phyloP scores from a whole-genome alignment of 2,329 filamentous ascomycete species.

The Calonectria pteridis region DNA sequence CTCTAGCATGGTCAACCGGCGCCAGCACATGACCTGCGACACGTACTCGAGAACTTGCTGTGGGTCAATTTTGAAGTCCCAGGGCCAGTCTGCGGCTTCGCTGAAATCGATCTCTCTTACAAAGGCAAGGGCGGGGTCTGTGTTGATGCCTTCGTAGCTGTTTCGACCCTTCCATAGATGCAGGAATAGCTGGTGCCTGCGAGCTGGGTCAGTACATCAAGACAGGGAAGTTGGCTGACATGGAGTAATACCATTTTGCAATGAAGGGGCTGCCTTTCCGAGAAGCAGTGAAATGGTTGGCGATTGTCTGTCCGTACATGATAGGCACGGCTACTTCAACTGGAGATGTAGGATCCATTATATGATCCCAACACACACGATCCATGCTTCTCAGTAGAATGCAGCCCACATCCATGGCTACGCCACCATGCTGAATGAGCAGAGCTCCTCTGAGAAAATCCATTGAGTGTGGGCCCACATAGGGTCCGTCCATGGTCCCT shows the following conservation, averaged over 20 bases:
- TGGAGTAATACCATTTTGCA: slow-evolving; percentile 44
- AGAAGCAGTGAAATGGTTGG: slow-evolving; percentile 51
- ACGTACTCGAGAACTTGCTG: slow-evolving; percentile 53
- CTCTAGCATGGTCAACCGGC: slow-evolving; percentile 41
- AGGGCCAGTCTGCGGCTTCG: slow-evolving; percentile 48
- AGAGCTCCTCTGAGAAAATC: slow-evolving; percentile 58
- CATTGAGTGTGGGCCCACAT: slow-evolving; percentile 54
- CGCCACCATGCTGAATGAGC: slow-evolving; percentile 54
- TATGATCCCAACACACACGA: slow-evolving; percentile 52
- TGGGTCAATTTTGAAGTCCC: slow-evolving; percentile 44
- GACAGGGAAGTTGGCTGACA: background rate
- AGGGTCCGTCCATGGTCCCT: slow-evolving; percentile 55
- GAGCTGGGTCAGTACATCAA: background rate
- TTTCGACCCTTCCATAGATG: slow-evolving; percentile 45
- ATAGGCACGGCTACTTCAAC: slow-evolving; percentile 46
- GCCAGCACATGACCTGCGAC: slow-evolving; percentile 54
- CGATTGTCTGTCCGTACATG: slow-evolving; percentile 39
- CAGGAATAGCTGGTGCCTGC: slow-evolving; percentile 52
- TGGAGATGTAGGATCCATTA: slow-evolving; percentile 50
- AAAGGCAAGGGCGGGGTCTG: slow-evolving; percentile 45
- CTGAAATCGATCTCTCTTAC: slow-evolving; percentile 42
- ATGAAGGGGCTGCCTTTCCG: slow-evolving; percentile 56
- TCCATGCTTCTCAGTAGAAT: slow-evolving; percentile 54
- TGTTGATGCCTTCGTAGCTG: slow-evolving; percentile 41
- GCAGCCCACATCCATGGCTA: slow-evolving; percentile 56